Evolutionary conservation across 345 rosid species (phyloP).

Genomic region (Syzygium aromaticum): DNA sequence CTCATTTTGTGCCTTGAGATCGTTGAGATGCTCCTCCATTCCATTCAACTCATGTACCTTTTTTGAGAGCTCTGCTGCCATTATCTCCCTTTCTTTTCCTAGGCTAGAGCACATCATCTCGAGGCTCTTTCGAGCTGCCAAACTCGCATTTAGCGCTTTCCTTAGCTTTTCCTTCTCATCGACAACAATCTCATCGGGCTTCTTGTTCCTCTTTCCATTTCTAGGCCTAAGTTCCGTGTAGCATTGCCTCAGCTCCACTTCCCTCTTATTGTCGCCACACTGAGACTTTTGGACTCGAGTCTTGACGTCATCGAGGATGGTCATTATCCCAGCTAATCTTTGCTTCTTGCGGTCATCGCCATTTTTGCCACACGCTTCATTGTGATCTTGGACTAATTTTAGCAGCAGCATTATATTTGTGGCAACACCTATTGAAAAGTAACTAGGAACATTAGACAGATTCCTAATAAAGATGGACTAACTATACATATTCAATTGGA

Average conservation of each 20-base stretch:
- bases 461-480: background rate
- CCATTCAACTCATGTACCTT: conserved; percentile 52
- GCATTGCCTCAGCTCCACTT: conserved; percentile 65
- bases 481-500: background rate
- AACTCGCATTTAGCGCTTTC: conserved; percentile 41
- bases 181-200: conserved; percentile 3
- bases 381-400: conserved; percentile 66
- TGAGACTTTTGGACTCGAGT: conserved; percentile 54
- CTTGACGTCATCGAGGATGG: conserved; percentile 66
- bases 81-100: conserved; percentile 79
- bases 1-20: conserved; percentile 52
- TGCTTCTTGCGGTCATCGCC: conserved; percentile 44
- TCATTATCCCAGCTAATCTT: conserved; percentile 60
- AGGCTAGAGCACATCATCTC: conserved; percentile 77
- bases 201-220: conserved; percentile 10
- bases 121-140: conserved; percentile 60
- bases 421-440: conserved; percentile 31
- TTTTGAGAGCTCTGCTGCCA: conserved; percentile 54
- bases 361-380: conserved; percentile 34
- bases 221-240: conserved; percentile 52
- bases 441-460: background rate
- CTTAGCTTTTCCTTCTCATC: conserved; percentile 46
- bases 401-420: conserved; percentile 56
- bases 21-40: conserved; percentile 59
- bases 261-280: conserved; percentile 13